Evolutionary conservation across 2,329 filamentous ascomycete genomes (phyloP), one percentile per base, ranked within the genome.

Genomic region (Monosporascus sp.): DNA sequence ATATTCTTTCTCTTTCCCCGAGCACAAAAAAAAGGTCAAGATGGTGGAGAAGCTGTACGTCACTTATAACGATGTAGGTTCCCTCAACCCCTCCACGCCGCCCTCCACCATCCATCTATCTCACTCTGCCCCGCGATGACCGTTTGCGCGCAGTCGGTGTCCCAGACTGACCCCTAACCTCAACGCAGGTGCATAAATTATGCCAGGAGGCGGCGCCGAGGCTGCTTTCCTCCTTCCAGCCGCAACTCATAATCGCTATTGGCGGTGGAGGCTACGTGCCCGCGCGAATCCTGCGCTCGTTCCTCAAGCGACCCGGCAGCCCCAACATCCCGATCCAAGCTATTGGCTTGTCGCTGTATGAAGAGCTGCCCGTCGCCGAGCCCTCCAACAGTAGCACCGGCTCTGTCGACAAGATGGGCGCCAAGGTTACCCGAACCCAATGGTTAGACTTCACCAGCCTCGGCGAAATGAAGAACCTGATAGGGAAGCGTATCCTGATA

Each of bases 291-390:
- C 83, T 99, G 59, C 90, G 94, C 59, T 97, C 94, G 20, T 99
- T 99, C 80, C 88, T 99, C 72, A 97, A 96, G 81, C 83, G 85
- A 69, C 81, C 89, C 55, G 90, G 88, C 63, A 82, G 79, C 57
- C 85, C 91, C 73, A 99, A 99, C 78, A 99, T 99, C 67, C 93
- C 94, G 62, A 99, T 99, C 74, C 94, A 99, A 81, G 94, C 94
- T 60, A 99, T 99, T 71, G 94, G 94, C 48, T 87, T 99, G 59
- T 97, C 93, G 22, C 86, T 99, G 52, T 99, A 99, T 79, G 94
- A 99, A 76, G 81, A 85, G 58, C 87, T 97, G 47, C 69, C 79
- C 55, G 65, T 73, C 49, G 77, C 77, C 55, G 78, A 80, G 58
- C 79, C 82, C 54, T 75, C 78, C 53, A 71, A 73, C 53, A 64